Percentiles rank a stretch among this genome's conserved stretches.
Conservation (phyloP, 495 filamentous ascomycete species). For the Massariosphaeria phaeospora region DNA sequence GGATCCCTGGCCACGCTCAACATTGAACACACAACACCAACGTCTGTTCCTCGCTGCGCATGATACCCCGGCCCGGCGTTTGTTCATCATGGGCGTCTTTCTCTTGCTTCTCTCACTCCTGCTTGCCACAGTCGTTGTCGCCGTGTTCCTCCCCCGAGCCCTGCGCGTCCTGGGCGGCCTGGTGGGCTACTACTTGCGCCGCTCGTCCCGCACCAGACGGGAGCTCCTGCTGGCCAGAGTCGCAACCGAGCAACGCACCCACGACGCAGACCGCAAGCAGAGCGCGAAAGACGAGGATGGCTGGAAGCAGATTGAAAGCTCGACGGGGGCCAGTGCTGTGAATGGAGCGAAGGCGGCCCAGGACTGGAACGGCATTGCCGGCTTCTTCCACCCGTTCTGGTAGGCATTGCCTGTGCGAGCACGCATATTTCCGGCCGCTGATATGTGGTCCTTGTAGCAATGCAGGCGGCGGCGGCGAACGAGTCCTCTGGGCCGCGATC, state of each 20-base stretch:
- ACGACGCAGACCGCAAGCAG: slow-evolving; percentile 42
- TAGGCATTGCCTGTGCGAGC: slow-evolving; percentile 42
- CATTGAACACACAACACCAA: not conserved
- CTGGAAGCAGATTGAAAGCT: slow-evolving; percentile 69
- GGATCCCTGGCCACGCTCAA: too few relatives aligned
- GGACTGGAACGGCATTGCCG: slow-evolving; percentile 77
- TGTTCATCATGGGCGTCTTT: slow-evolving; percentile 24
- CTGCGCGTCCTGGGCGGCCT: slow-evolving; percentile 43
- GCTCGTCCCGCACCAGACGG: slow-evolving; percentile 59
- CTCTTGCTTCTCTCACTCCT: slow-evolving; percentile 36
- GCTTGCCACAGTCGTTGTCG: slow-evolving; percentile 8
- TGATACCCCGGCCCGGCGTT: too few relatives aligned
- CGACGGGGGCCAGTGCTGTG: slow-evolving; percentile 47
- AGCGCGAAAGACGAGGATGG: slow-evolving; percentile 49
- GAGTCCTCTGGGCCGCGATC: slow-evolving; percentile 94
- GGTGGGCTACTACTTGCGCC: slow-evolving; percentile 62
- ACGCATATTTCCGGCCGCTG: too few relatives aligned
- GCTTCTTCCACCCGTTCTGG: slow-evolving; percentile 98
- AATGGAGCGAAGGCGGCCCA: slow-evolving; percentile 51
- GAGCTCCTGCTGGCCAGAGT: slow-evolving; percentile 58
- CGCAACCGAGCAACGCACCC: slow-evolving; percentile 55
- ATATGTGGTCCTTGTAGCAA: slow-evolving; percentile 54
- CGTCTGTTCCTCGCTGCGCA: too few relatives aligned
- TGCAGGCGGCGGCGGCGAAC: slow-evolving; percentile 91
- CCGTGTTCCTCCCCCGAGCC: slow-evolving; percentile 30